Base-by-base conservation (phyloP, 495 filamentous ascomycete species). In the Hypomontagnella monticulosa region DNA sequence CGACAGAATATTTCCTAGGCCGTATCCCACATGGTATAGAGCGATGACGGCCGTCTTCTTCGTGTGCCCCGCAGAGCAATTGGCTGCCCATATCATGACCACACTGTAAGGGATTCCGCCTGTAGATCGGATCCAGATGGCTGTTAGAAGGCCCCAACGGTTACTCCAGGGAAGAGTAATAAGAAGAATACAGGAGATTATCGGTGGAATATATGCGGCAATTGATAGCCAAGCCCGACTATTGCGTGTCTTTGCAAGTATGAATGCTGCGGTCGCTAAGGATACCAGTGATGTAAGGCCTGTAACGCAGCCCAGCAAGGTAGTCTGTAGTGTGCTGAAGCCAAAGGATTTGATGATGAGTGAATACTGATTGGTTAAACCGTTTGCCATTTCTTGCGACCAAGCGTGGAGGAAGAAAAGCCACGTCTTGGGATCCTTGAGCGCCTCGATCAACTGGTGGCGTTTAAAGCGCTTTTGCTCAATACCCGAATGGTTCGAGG, bases 391-490 rank as follows among this genome's bases (percentile, higher is more conserved):
- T 52, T 78, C 78, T 57, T 78, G 76, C 1, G 75, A 74, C 72
- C 72, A 77, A n/a, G 78, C 69, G 48, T 80, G 76, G 11, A 79
- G 56, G 49, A 78, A 78, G 64, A 69, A 79, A 11, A 74, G 38
- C 78, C 77, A 83, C 1, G 83, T 84, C 69, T 86, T 81, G 4
- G 84, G 86, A 51, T 88, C 86, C 41, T 76, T 41, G 1, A 87
- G 70, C 0, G 84, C 80, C 56, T 88, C 85, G 15, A 81, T 80
- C 15, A 87, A 75, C 57, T 90, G 88, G 30, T 86, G 79, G 44
- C 77, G 61, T 43, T 88, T 88, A 71, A 88, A 89, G 19, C 82
- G 80, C 72, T 88, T 88, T 64, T 88, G 88, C 54, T 87, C 85
- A 40, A 89, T 84, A 1, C 88, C 88, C 50, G 88, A 86, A 69